phyloP scores from a whole-genome alignment of 2,329 filamentous ascomycete genomes.

The Mariannaea elegans region DNA sequence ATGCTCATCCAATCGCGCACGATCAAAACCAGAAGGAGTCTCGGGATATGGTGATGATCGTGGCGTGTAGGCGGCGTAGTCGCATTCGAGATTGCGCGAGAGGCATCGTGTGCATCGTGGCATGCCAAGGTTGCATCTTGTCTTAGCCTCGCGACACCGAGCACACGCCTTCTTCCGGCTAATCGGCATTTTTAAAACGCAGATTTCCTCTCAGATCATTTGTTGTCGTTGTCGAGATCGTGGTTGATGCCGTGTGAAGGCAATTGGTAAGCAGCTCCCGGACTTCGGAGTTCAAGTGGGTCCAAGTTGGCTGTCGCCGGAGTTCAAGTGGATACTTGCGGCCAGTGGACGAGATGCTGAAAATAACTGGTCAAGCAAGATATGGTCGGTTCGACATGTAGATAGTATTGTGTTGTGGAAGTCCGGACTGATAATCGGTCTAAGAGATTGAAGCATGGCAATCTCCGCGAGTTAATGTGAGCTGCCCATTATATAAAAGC shows the following conservation, averaged over 20 bases:
- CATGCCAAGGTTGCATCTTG: constrained; percentile 11
- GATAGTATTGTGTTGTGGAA: too few species aligned
- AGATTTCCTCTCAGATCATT: background rate
- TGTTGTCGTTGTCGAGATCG: background rate
- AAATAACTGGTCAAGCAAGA: too few species aligned
- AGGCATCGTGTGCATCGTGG: constrained; percentile 20
- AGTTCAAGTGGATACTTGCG: constrained; percentile 15
- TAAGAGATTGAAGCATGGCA: too few species aligned
- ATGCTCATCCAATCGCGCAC: background rate
- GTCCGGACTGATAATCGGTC: too few species aligned
- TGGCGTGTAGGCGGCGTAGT: constrained; percentile 9
- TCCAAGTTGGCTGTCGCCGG: background rate
- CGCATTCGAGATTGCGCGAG: constrained; percentile 8
- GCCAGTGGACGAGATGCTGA: background rate
- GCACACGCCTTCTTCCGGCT: constrained; percentile 25
- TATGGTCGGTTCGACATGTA: too few species aligned
- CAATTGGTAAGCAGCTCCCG: background rate
- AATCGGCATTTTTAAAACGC: background rate
- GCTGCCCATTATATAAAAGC: too few species aligned
- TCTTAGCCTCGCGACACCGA: constrained; percentile 23
- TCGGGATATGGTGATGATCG: background rate
- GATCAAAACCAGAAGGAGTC: background rate
- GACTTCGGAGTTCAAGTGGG: constrained; percentile 11
- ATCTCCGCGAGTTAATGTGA: too few species aligned
- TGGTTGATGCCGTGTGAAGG: background rate